Evolutionary conservation across 176 grass and related monocot species (phyloP), one percentile per base, ranked within the genome.

Genomic region (Pharus latifolius): DNA sequence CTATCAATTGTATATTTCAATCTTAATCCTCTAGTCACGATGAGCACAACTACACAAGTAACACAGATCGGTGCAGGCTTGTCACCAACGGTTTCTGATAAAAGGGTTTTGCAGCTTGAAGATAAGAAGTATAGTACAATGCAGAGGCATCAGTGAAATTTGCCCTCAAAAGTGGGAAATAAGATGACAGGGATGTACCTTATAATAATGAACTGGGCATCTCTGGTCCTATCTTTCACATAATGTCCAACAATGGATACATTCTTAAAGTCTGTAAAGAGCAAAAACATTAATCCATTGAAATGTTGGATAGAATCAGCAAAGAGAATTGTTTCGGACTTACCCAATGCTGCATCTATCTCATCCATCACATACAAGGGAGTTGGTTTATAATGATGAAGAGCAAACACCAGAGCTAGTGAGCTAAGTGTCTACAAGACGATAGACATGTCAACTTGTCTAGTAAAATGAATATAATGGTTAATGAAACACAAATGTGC

Each of bases 311-410:
- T 7, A 11, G 0, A 49, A 31, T 28, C 49, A 43, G 41, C 11
- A 23, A 60, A 60, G 23, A 52, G 10, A 49, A 70, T 18, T 40
- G 27, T 16, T 4, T 16, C 37, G 51, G 29, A 59, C 74, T 74
- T 87, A 98, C 94, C 94, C 38, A 98, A 74, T 5, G 95, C 95
- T 59, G 95, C 95, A 88, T 98, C 95, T 49, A 98, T 98, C 75
- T 98, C 95, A 48, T 98, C 95, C 95, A 93, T 98, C 49, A 98
- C 95, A 85, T 93, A 98, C 3, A 98, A 73, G 8, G 95, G 95
- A 27, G 95, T 98, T 11, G 95, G 95, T 82, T 98, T 98, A 77
- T 98, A 98, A 79, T 98, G 95, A 69, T 98, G 95, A 68, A 98
- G 95, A n/a, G 90, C 90, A 88, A 98, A 98, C 26, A 98, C 90